phyloP scores from a whole-genome alignment of 371 early-diverging fungal genomes.

The Zychaea mexicana region DNA sequence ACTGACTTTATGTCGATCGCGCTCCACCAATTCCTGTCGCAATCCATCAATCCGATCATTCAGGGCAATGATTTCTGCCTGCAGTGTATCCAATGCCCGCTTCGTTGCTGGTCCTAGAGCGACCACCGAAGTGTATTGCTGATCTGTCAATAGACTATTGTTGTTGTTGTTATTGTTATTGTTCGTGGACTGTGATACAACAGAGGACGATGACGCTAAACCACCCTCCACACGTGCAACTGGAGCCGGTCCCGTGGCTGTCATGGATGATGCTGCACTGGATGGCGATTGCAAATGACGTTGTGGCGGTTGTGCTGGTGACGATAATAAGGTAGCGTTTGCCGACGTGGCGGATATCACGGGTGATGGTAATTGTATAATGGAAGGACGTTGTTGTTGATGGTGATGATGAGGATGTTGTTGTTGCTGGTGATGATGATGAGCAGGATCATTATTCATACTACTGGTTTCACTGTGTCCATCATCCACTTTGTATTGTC shows the following conservation, averaged over 20 bases:
- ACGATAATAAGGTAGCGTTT: background rate
- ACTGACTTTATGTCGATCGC: background rate
- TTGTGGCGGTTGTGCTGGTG: conserved; percentile 6
- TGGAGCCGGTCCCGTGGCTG: conserved; percentile 23
- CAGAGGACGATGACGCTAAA: background rate
- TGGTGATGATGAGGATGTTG: too few relatives aligned
- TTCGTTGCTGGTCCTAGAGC: conserved; percentile 44
- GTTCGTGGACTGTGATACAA: background rate
- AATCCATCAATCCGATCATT: conserved; percentile 49
- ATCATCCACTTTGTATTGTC: conserved; percentile 22
- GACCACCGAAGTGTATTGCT: conserved; percentile 24
- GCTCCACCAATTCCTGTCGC: conserved; percentile 31
- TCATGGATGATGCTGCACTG: conserved; percentile 32
- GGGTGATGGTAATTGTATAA: conserved; percentile 11
- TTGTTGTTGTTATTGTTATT: conserved; percentile 1
- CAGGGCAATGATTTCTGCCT: conserved; percentile 43
- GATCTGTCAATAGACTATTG: conserved; percentile 6
- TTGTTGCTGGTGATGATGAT: too few relatives aligned
- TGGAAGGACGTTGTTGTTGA: background rate
- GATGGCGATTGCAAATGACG: conserved; percentile 1
- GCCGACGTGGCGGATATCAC: conserved; percentile 13
- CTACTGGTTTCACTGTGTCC: conserved; percentile 12
- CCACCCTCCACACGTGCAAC: background rate
- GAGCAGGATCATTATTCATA: background rate
- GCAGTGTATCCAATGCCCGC: conserved; percentile 41